Base-by-base conservation (phyloP, 768 basidiomycete species). In the Termitomyces titanicus region DNA sequence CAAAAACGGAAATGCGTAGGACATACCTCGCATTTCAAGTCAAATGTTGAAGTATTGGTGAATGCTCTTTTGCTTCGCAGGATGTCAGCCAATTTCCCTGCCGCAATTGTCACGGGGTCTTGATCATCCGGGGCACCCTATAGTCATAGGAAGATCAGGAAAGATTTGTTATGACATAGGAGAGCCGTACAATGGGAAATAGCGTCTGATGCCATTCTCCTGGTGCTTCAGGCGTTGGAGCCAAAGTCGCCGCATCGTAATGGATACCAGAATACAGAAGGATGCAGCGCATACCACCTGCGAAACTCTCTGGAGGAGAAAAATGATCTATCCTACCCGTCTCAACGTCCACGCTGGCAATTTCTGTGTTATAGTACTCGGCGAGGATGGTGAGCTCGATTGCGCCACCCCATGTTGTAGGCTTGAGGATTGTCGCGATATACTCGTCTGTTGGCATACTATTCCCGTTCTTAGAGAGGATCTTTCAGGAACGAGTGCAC, bases 191-290 rank as follows among this genome's bases (percentile, higher is more conserved):
- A 10, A 85, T 74, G 8, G 85, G 86, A 65, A 93, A 92, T 46
- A 90, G 66, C 2, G 89, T 93, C 64, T 93, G 89, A 70, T 98
- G 95, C 81, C 95, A 99, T 55, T 91, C 94, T 25, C 74, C 65
- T 0, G 92, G 90, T 2, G 89, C 91, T 44, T 85, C 84, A 9
- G 76, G 74, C 69, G 82, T 77, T 0, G 93, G 97, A 15, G 95
- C 84, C 38, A 95, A 73, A 0, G 90, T 86, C 5, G 88, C 83
- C 9, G 92, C 92, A 68, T 99, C 96, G 70, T 99, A 99, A 68
- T 98, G 95, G 44, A 98, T 97, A 3, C 96, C 96, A 0, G 91
- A 93, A 72, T 98, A 98, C 4, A 98, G 77, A n/a, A 98, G 66
- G 13, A 97, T 68, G 54, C 85, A 87, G 18, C 87, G 78, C 68